Conservation (phyloP, 1,284 basidiomycete species). For the Cutaneotrichosporon dermatis region DNA sequence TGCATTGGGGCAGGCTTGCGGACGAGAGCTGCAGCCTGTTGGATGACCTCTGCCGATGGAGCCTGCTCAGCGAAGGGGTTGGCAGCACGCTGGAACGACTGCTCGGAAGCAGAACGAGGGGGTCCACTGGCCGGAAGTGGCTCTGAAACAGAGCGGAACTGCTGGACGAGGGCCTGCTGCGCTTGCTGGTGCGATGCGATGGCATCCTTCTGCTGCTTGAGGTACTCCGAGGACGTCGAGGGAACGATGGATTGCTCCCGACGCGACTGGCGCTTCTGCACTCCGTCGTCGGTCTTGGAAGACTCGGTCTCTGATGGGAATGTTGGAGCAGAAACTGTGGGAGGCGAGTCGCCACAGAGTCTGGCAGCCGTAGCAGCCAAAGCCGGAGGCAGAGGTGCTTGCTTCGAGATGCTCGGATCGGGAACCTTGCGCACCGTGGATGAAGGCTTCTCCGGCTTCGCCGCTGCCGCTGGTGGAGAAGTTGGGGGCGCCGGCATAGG, state of each 20-base stretch:
- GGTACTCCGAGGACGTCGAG: background rate
- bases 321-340: background rate
- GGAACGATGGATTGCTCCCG: background rate
- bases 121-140: background rate
- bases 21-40: constrained; percentile 2
- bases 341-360: background rate
- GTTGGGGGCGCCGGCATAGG: background rate
- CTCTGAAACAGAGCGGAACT: background rate
- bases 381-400: background rate
- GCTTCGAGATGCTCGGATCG: constrained; percentile 2
- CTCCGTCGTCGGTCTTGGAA: background rate
- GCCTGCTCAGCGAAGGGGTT: constrained; percentile 4
- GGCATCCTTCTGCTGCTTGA: background rate
- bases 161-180: background rate
- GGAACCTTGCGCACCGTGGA: background rate
- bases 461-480: too few species aligned
- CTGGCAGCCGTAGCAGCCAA: background rate
- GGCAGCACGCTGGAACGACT: constrained; percentile 3
- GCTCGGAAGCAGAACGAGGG: background rate
- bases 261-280: constrained; percentile 1
- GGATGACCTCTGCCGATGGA: background rate
- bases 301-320: background rate
- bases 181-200: constrained; percentile 1
- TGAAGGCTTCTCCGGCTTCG: background rate
- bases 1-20: constrained; percentile 2